Conservation (phyloP, 2,329 filamentous ascomycete species). For the Colletotrichum tamarilloi region DNA sequence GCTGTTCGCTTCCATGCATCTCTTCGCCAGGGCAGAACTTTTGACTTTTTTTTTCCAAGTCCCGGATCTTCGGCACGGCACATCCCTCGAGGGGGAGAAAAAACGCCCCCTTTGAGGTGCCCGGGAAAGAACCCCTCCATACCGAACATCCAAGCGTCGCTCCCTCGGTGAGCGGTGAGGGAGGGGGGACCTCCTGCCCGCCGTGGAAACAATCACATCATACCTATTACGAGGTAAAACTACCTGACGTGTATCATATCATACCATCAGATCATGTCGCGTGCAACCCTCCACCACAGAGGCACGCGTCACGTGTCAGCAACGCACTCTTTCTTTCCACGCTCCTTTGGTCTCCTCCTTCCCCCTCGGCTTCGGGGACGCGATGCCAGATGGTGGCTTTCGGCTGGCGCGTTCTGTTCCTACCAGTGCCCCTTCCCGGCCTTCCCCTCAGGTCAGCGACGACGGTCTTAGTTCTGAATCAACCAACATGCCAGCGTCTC, state of each 20-base stretch:
- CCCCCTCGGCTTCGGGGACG: neutral
- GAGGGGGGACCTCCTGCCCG: no score
- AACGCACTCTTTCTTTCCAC: neutral
- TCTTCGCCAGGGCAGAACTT: neutral
- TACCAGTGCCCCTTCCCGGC: neutral
- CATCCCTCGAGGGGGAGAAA: neutral
- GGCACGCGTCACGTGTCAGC: neutral
- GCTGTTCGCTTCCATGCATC: neutral
- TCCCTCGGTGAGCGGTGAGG: no score
- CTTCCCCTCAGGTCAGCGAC: neutral
- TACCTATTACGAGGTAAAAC: neutral
- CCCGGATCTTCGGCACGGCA: neutral
- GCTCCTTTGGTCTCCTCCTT: neutral
- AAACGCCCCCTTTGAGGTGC: no score
- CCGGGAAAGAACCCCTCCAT: neutral
- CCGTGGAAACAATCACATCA: neutral
- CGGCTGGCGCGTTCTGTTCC: neutral
- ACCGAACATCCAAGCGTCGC: neutral
- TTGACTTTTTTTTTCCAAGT: no score
- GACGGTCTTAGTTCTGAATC: neutral
- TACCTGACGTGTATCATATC: neutral
- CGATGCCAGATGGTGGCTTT: neutral
- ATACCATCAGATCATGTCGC: neutral
- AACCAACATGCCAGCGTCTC: slow-evolving; percentile 12
- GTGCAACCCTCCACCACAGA: neutral